Base-by-base conservation (phyloP, 371 early-diverging fungal genomes). In the Circinella umbellata region DNA sequence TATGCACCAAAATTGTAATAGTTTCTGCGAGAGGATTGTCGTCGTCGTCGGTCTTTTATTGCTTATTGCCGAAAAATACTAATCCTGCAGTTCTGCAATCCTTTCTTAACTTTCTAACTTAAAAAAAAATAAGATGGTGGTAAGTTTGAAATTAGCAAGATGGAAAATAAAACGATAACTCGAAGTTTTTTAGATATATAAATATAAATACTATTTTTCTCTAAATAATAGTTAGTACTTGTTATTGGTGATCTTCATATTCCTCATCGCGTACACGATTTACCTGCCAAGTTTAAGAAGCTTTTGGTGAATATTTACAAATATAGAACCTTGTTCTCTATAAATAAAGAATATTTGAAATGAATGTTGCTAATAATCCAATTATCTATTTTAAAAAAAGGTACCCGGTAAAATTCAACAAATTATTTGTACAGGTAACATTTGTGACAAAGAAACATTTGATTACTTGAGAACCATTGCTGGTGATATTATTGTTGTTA, bases 381-480 rank as follows among this genome's bases (percentile, higher is more conserved):
- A 27, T 27, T 27, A 27, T 27, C 27, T 27, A 27, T 2, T 27
- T 2, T 18, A 68, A 35, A 59, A 62, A n/a, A 79, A 92, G 92
- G 89, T 92, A 13, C 95, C 95, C 3, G 98, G 98, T 51, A 97
- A 98, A 76, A 98, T 98, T 67, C 95, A 96, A 78, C 93, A 93
- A 76, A 95, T 97, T 69, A 85, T 98, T 61, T 93, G 92, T 75
- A 97, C 96, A 10, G 98, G 98, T 49, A 97, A 97, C 78, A 77
- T 94, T 6, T 89, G 88, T 42, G 92, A 92, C 79, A 86, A 88
- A 49, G 94, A 93, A 47, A 93, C 93, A 0, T 88, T 89, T 72
- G 95, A 96, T 66, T 96, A 94, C 76, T 85, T 98, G 68, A 85
- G 92, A 63, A 90, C 93, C 15, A 90, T 98, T 66, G 89, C 93